Evolutionary conservation across 495 filamentous ascomycete species (phyloP).

Genomic region (Penicillium salamii): DNA sequence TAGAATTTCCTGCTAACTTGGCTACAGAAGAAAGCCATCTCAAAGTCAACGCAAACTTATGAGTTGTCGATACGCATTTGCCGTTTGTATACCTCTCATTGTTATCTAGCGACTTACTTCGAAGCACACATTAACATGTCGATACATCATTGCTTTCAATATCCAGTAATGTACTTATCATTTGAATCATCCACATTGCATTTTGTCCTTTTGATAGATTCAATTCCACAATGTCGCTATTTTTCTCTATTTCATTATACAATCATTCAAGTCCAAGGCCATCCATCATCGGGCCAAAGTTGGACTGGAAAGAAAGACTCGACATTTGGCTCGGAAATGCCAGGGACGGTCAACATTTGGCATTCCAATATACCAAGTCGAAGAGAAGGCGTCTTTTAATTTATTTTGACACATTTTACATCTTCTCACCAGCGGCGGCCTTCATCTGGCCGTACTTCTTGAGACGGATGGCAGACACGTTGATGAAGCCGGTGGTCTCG

Average conservation of each 20-base stretch:
- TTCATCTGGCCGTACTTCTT: slow-evolving; percentile 84
- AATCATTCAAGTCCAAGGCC: slow-evolving; percentile 22
- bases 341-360: slow-evolving; percentile 27
- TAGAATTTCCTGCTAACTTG: slow-evolving; percentile 5
- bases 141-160: neutral
- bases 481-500: slow-evolving; percentile 78
- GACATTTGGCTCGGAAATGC: slow-evolving; percentile 9
- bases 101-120: neutral
- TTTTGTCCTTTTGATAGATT: neutral
- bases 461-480: slow-evolving; percentile 76
- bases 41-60: slow-evolving; percentile 15
- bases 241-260: slow-evolving; percentile 27
- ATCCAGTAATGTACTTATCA: neutral
- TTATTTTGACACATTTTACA: slow-evolving; percentile 15
- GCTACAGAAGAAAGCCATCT: neutral
- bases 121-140: neutral
- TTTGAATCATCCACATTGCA: slow-evolving; percentile 1
- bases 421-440: slow-evolving; percentile 55
- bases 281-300: slow-evolving; percentile 13
- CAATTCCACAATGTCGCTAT: neutral
- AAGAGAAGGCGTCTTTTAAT: slow-evolving; percentile 3
- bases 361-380: slow-evolving; percentile 10
- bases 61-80: slow-evolving; percentile 1
- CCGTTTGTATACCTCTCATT: slow-evolving; percentile 8
- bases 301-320: slow-evolving; percentile 2